These are phyloP conservation scores for Aureobasidium musti DNA, from an alignment of 2,329 filamentous ascomycete genomes.

Conservation along the genomic window DNA sequence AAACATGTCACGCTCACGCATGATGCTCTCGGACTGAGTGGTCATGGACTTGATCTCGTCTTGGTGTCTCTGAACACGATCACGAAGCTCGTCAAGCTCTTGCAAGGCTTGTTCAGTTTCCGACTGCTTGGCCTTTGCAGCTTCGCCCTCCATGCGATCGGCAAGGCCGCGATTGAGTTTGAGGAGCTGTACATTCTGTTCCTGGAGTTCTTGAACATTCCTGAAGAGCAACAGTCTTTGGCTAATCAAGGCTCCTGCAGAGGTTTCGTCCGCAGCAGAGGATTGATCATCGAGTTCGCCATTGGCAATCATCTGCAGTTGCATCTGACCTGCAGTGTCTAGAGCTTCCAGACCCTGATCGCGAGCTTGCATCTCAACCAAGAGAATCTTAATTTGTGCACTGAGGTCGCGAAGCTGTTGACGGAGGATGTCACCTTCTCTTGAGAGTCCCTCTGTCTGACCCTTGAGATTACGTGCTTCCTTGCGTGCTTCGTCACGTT, in stretches of 20 bases:
- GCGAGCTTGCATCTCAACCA: slow-evolving; percentile 80
- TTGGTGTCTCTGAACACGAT: slow-evolving; percentile 73
- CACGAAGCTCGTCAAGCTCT: slow-evolving; percentile 71
- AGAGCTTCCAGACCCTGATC: slow-evolving; percentile 76
- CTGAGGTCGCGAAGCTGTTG: slow-evolving; percentile 88
- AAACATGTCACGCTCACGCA: slow-evolving; percentile 97
- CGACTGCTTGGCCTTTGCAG: slow-evolving; percentile 64
- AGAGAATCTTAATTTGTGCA: slow-evolving; percentile 83
- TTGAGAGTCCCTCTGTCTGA: slow-evolving; percentile 62
- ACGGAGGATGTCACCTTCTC: slow-evolving; percentile 75
- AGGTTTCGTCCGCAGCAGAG: slow-evolving; percentile 71
- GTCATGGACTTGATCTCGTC: slow-evolving; percentile 83
- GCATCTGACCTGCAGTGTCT: slow-evolving; percentile 68
- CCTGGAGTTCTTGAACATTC: slow-evolving; percentile 78
- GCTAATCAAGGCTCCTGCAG: slow-evolving; percentile 86
- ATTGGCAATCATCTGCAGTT: slow-evolving; percentile 74
- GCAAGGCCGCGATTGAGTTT: slow-evolving; percentile 81
- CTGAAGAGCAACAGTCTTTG: slow-evolving; percentile 89
- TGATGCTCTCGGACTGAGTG: slow-evolving; percentile 85
- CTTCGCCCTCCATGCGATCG: slow-evolving; percentile 86
- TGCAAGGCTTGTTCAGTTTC: slow-evolving; percentile 61
- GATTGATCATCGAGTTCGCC: slow-evolving; percentile 72
- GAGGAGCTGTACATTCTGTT: slow-evolving; percentile 83
- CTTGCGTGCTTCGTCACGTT: slow-evolving; percentile 76
- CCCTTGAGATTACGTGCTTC: slow-evolving; percentile 76